These are phyloP conservation scores for Vigna angularis DNA, from an alignment of 306 rosid species.

Conservation along the genomic window DNA sequence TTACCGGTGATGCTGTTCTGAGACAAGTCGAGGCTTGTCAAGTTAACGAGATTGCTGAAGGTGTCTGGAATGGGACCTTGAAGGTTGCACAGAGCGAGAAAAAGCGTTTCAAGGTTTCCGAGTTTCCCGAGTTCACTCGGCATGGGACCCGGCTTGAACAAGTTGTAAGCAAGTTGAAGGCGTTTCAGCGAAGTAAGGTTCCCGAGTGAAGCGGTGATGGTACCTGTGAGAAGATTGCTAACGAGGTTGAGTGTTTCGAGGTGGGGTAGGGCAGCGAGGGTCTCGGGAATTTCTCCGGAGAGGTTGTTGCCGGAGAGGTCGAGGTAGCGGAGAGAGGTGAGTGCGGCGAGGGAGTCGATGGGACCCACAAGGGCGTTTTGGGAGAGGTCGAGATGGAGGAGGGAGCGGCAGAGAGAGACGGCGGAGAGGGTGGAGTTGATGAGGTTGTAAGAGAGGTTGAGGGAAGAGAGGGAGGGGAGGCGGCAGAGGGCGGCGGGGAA, in stretches of 20 bases:
- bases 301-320: conserved; percentile 65
- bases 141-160: conserved; percentile 47
- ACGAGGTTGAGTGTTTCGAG: conserved; percentile 53
- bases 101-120: conserved; percentile 47
- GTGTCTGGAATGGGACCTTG: conserved; percentile 61
- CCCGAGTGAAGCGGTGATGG: conserved; percentile 50
- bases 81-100: conserved; percentile 47
- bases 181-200: conserved; percentile 53
- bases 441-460: no score
- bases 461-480: conserved; percentile 47
- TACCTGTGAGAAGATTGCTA: conserved; percentile 52
- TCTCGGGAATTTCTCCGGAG: conserved; percentile 61
- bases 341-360: conserved; percentile 45
- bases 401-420: conserved; percentile 46
- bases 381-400: conserved; percentile 57
- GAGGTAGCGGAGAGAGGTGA: conserved; percentile 49
- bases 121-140: conserved; percentile 65
- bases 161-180: conserved; percentile 64
- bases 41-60: conserved; percentile 43
- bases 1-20: conserved; percentile 53
- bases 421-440: conserved; percentile 33
- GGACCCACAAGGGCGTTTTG: conserved; percentile 55
- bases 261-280: conserved; percentile 48
- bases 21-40: conserved; percentile 58
- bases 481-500: conserved; percentile 52